Evolutionary conservation across 805 yeast species (phyloP), one percentile per base, ranked within the genome.

Genomic region (Candida glaebosa): DNA sequence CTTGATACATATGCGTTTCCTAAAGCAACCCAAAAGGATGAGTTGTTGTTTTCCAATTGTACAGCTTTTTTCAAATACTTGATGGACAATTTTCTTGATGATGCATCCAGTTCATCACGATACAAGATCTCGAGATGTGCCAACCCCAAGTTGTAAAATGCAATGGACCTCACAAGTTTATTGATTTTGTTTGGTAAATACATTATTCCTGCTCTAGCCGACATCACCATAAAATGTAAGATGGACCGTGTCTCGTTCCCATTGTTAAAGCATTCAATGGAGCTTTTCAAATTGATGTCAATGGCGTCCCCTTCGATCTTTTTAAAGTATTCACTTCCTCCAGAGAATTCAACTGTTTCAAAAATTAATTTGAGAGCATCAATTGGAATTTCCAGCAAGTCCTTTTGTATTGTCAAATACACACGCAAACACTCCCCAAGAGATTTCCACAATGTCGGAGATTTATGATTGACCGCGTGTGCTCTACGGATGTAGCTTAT

Each of bases 21-120:
- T 20, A 91, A 68, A 0, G 86, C 82, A 40, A 78, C 70, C 99
- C 99, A 93, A 43, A 80, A 80, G 15, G 76, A 80, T 1, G 84
- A 69, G 47, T 84, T 85, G 43, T 74, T 76, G 4, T 82, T 73
- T 58, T 91, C 96, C 6, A 80, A 63, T 42, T 76, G 80, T 41
- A 90, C 79, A 0, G 96, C 83, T 33, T 71, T 75, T 50, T 85
- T 86, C 47, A 86, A 66, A 4, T 73, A 61, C 15, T 58, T 67
- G 10, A 87, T 73, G 0, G 96, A 74, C 2, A 69, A 60, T 12
- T 74, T 75, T 43, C 83, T 66, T 36, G 60, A 70, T 0, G 24
- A 34, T 4, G 46, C 42, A 16, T 48, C 47, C 7, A 24, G 36
- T 10, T 43, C 35, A 18, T 48, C 53, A 15, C 22, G 15, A 18